Conservation (phyloP, 768 basidiomycete genomes). For the Phanerochaete sordida region DNA sequence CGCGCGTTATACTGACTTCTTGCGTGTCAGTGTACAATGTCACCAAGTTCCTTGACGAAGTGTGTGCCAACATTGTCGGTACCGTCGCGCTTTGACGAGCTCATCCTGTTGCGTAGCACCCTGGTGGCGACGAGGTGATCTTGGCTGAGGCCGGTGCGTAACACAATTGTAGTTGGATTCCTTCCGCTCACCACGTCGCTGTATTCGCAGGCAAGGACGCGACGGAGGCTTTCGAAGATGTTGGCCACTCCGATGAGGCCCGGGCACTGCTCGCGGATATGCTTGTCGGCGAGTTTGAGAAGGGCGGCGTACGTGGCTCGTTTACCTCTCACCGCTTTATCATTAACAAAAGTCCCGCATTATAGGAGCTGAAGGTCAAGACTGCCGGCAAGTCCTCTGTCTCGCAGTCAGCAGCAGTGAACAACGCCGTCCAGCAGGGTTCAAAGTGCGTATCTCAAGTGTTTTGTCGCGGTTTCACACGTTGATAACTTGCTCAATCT, state of each 20-base stretch:
- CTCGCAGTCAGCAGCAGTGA: conserved; percentile 35
- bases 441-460: conserved; percentile 50
- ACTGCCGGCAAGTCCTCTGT: conserved; percentile 41
- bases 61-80: conserved; percentile 29
- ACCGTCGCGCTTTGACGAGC: not conserved
- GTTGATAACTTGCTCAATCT: conserved; percentile 1
- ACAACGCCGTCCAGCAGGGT: conserved; percentile 56
- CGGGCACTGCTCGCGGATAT: conserved; percentile 77
- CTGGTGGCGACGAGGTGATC: conserved; percentile 97
- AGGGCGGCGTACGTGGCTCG: conserved; percentile 49
- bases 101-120: conserved; percentile 54
- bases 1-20: conserved; percentile 14
- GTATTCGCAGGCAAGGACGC: conserved; percentile 84
- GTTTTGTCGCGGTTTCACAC: conserved; percentile 10
- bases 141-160: conserved; percentile 84
- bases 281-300: conserved; percentile 80
- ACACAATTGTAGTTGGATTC: conserved; percentile 8
- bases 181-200: not conserved
- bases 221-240: conserved; percentile 98
- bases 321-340: not conserved
- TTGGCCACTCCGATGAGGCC: conserved; percentile 98
- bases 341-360: not conserved
- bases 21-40: conserved; percentile 78
- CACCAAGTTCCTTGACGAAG: conserved; percentile 94
- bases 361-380: conserved; percentile 51